Base-by-base conservation (phyloP, 352 stramenopile species). In the Phytophthora tentaculata region DNA sequence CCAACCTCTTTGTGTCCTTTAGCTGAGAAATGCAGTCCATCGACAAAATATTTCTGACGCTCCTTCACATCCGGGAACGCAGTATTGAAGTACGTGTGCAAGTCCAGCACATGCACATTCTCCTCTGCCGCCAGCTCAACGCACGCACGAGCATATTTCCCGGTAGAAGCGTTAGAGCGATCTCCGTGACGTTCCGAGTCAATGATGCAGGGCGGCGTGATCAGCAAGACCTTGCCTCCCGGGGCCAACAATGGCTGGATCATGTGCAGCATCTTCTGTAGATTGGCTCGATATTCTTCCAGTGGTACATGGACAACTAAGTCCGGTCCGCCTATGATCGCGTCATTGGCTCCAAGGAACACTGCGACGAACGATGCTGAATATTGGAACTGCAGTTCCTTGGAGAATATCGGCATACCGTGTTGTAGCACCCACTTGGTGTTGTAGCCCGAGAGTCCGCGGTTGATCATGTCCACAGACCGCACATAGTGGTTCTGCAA, bases 291-390 rank as follows among this genome's bases (percentile, higher is more conserved):
- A 65, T 83, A 88, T 22, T 73, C 58, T 26, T 74, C 71, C 3
- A 88, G 20, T 1, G 77, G 64, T 14, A 90, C 74, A 54, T 82
- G 73, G 58, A 80, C 73, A 5, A 61, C 23, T 26, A 53, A 45
- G 24, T 67, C 60, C 13, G 58, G 58, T 1, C 80, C 80, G 13
- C 61, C 54, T 17, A 28, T 81, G 84, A 48, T 68, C n/a, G 83
- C 78, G 61, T 91, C 83, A 35, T 91, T 91, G 16, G 79, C 71
- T 13, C 80, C 83, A 12, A 91, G 65, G 58, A 79, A 88, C 0
- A 88, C 29, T 3, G 69, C 78, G 54, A 86, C 73, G 14, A 86
- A 52, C 14, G 66, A 63, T 22, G 75, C 69, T 1, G 60, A 68
- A 20, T 75, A 72, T 63, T 67, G 56, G 12, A 47, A 60, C 41